phyloP scores from a whole-genome alignment of 2,329 filamentous ascomycete genomes.

The Fusarium guadeloupense region DNA sequence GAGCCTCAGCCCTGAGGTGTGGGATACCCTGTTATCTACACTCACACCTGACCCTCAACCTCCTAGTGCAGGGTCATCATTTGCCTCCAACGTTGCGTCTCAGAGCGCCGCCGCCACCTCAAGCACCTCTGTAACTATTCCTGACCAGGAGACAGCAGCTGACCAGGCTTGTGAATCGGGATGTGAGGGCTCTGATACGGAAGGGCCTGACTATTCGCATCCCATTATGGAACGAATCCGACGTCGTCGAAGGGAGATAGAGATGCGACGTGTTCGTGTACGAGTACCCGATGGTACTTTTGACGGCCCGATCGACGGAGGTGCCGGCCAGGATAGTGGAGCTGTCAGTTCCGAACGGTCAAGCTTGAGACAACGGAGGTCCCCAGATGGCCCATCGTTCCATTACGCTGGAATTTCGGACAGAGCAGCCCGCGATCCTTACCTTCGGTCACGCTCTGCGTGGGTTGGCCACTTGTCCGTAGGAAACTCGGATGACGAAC shows the following conservation, averaged over 20 bases:
- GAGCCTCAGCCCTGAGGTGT: slow-evolving; percentile 80
- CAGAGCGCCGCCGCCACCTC: slow-evolving; percentile 57
- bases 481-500: slow-evolving; percentile 43
- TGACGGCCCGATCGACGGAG: slow-evolving; percentile 19
- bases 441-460: slow-evolving; percentile 17
- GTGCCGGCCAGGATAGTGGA: slow-evolving; percentile 6
- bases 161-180: slow-evolving; percentile 62
- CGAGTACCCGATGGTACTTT: slow-evolving; percentile 32
- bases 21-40: slow-evolving; percentile 84
- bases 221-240: slow-evolving; percentile 21
- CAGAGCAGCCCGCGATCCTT: slow-evolving; percentile 2
- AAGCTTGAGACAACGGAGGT: slow-evolving; percentile 10
- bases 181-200: slow-evolving; percentile 65
- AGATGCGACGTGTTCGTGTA: slow-evolving; percentile 22
- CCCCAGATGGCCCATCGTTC: slow-evolving; percentile 14
- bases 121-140: slow-evolving; percentile 49
- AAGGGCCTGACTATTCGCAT: slow-evolving; percentile 58
- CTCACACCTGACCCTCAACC: slow-evolving; percentile 83
- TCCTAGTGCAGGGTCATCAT: slow-evolving; percentile 84
- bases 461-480: slow-evolving; percentile 43
- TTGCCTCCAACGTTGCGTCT: slow-evolving; percentile 68
- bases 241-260: slow-evolving; percentile 23
- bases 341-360: slow-evolving; percentile 17
- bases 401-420: background rate
- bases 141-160: slow-evolving; percentile 49